Evolutionary conservation across 495 filamentous ascomycete genomes (phyloP).

Genomic region (Cercophora sp.): DNA sequence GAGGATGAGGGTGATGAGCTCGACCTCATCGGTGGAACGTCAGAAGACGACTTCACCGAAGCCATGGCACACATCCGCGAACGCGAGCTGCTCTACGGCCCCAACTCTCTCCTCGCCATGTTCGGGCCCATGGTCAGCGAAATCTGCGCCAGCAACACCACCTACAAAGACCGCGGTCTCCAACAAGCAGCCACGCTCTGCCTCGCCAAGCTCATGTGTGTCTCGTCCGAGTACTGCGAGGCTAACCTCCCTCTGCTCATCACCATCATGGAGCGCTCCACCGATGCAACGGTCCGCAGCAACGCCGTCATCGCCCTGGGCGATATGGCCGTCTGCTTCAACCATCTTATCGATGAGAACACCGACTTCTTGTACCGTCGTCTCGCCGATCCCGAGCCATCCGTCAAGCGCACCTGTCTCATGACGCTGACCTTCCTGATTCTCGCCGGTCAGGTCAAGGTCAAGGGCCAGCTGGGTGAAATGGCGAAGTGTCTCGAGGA

Average conservation of each 20-base stretch:
- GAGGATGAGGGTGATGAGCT: conserved; percentile 76
- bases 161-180: conserved; percentile 78
- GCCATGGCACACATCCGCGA: conserved; percentile 93
- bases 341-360: conserved; percentile 98
- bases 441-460: conserved; percentile 95
- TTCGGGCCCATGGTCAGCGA: conserved; percentile 90
- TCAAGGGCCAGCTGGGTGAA: conserved; percentile 98
- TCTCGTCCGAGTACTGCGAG: conserved; percentile 92
- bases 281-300: conserved; percentile 82
- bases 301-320: conserved; percentile 96
- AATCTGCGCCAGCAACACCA: conserved; percentile 90
- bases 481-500: conserved; percentile 99
- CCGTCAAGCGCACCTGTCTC: conserved; percentile 93
- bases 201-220: conserved; percentile 97
- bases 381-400: conserved; percentile 80
- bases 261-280: conserved; percentile 92
- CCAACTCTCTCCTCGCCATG: conserved; percentile 75
- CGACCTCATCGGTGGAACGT: conserved; percentile 94
- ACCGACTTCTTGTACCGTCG: conserved; percentile 96
- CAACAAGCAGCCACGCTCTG: conserved; percentile 95
- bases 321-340: conserved; percentile 99
- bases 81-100: conserved; percentile 85
- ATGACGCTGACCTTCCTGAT: conserved; percentile 99
- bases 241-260: conserved; percentile 89
- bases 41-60: conserved; percentile 97